Evolutionary conservation across 305 asterid genomes (phyloP).

Genomic region (Fraxinus albicans): DNA sequence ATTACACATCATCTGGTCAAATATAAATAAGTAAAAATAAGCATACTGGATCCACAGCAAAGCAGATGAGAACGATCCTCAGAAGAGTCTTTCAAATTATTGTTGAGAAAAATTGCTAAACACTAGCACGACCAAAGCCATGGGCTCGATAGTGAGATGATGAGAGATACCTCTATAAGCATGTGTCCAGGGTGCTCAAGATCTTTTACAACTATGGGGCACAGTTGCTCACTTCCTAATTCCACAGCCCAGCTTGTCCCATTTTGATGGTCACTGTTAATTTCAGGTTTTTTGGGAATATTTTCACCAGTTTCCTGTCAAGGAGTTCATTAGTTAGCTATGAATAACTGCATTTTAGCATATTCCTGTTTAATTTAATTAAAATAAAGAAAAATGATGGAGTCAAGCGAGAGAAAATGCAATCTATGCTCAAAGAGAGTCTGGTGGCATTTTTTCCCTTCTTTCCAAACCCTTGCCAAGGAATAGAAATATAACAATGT

Average conservation of each 20-base stretch:
- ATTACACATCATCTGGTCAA: slow-evolving; percentile 64
- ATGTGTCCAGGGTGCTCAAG: slow-evolving; percentile 75
- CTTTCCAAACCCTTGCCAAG: neutral
- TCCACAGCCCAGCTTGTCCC: slow-evolving; percentile 95
- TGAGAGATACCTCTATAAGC: slow-evolving; percentile 73
- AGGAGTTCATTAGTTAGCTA: neutral
- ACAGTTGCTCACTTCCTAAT: slow-evolving; percentile 52
- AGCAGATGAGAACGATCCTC: slow-evolving; percentile 7
- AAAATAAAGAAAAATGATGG: neutral
- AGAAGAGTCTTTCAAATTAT: neutral
- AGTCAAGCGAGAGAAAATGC: neutral
- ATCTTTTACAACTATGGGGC: slow-evolving; percentile 86
- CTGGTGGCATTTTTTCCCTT: neutral
- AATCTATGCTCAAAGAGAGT: neutral
- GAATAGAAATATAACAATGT: neutral
- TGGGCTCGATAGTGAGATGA: neutral
- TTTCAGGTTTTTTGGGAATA: slow-evolving; percentile 34
- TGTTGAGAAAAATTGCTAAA: neutral
- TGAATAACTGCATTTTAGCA: neutral
- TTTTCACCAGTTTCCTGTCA: slow-evolving; percentile 44
- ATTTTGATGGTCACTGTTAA: slow-evolving; percentile 34
- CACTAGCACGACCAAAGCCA: neutral
- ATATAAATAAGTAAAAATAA: slow-evolving; percentile 1
- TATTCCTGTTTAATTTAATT: neutral
- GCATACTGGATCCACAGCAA: neutral